A percentile compares a stretch with the other conserved stretches of the same genome.
Evolutionary conservation across 2,329 filamentous ascomycete genomes (phyloP).

Genomic region (Colletotrichum sidae): DNA sequence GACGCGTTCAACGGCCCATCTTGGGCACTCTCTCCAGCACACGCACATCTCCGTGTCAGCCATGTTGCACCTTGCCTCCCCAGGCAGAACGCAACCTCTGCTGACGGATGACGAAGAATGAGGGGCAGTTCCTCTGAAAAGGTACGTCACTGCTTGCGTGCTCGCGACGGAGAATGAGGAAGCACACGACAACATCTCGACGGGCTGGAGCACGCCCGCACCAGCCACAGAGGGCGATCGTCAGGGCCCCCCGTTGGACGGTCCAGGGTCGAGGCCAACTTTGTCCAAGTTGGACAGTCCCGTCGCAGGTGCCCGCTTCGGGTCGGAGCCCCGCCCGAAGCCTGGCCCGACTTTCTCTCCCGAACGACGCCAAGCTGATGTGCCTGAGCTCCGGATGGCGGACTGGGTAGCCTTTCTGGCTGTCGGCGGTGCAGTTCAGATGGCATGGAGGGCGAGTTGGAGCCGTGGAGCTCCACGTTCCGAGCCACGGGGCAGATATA

Average conservation of each 20-base stretch:
- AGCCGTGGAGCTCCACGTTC: slow-evolving; percentile 30
- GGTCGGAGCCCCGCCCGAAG: slow-evolving; percentile 30
- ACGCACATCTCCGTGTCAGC: too few species aligned
- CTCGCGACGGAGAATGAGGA: slow-evolving; percentile 28
- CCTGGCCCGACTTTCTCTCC: slow-evolving; percentile 21
- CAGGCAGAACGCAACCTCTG: background rate
- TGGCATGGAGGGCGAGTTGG: background rate
- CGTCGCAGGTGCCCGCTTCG: slow-evolving; percentile 11
- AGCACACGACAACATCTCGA: background rate
- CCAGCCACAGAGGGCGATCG: slow-evolving; percentile 26
- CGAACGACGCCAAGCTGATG: slow-evolving; percentile 4
- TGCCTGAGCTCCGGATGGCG: slow-evolving; percentile 7
- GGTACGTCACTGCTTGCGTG: slow-evolving; percentile 35
- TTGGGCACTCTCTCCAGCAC: too few species aligned
- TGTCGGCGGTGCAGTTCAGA: background rate
- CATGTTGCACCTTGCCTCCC: too few species aligned
- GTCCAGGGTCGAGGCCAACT: background rate
- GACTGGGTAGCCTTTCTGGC: too few species aligned
- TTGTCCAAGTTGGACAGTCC: too few species aligned
- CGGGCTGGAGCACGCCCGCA: slow-evolving; percentile 5
- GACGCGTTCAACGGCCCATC: slow-evolving; percentile 15
- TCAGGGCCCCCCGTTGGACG: slow-evolving; percentile 10
- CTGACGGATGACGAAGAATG: background rate
- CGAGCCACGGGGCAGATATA: slow-evolving; percentile 22
- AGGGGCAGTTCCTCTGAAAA: slow-evolving; percentile 9